Conservation (phyloP, 345 rosid genomes). For the Eucalyptus cladocalyx region DNA sequence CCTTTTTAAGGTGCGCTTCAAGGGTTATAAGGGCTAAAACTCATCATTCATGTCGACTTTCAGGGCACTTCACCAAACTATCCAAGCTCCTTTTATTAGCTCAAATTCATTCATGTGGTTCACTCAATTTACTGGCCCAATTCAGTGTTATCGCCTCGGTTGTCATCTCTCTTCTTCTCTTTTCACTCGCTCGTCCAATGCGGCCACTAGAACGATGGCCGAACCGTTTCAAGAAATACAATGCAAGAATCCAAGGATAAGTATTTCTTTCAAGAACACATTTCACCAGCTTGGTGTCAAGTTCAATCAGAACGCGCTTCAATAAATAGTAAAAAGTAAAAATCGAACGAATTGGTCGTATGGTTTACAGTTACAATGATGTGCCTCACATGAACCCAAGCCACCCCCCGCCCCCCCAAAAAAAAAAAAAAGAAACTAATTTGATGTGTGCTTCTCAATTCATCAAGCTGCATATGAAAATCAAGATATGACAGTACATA, state of each 20-base stretch:
- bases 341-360: not conserved
- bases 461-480: not conserved
- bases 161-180: not conserved
- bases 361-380: not conserved
- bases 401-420: no score
- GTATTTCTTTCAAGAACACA: not conserved
- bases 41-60: not conserved
- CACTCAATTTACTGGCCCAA: not conserved
- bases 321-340: not conserved
- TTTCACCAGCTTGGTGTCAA: not conserved
- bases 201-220: not conserved
- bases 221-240: not conserved
- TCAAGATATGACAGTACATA: not conserved
- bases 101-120: not conserved
- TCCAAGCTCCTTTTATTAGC: not conserved
- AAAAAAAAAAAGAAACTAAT: not conserved
- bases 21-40: not conserved
- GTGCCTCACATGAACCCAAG: no score
- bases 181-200: not conserved
- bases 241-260: not conserved
- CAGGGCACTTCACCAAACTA: not conserved
- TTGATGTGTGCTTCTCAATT: not conserved
- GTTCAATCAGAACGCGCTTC: not conserved
- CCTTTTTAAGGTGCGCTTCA: not conserved
- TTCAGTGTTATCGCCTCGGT: not conserved